Conservation (phyloP, 495 filamentous ascomycete species). For the Chlorociboria aeruginascens region DNA sequence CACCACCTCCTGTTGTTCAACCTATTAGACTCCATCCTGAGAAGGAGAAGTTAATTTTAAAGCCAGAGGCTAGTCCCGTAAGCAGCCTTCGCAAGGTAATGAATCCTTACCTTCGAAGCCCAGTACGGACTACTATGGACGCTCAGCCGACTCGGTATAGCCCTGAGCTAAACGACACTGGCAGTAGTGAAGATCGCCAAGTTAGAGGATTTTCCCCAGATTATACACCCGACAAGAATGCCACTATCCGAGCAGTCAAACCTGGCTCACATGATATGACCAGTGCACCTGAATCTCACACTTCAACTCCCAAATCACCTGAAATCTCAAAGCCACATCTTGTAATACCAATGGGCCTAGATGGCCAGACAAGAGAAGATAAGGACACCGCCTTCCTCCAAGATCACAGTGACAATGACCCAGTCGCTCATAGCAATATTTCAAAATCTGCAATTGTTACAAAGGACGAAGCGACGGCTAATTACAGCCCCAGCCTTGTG, state of each 20-base stretch:
- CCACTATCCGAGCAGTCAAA: slow-evolving; percentile 45
- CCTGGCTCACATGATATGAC: slow-evolving; percentile 18
- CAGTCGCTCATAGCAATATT: slow-evolving; percentile 7
- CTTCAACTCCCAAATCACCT: neutral
- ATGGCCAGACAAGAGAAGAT: slow-evolving; percentile 5
- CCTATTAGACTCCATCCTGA: slow-evolving; percentile 23
- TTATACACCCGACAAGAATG: slow-evolving; percentile 47
- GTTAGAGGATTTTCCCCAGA: slow-evolving; percentile 50
- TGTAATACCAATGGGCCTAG: neutral
- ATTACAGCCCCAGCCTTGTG: neutral
- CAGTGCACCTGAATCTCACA: slow-evolving; percentile 1
- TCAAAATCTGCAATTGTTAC: neutral
- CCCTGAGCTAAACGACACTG: neutral
- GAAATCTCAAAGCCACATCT: neutral
- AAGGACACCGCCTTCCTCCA: slow-evolving; percentile 38
- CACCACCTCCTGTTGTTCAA: slow-evolving; percentile 23
- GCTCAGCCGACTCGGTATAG: slow-evolving; percentile 4
- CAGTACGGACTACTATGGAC: slow-evolving; percentile 19
- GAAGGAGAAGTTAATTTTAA: neutral
- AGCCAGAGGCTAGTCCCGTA: slow-evolving; percentile 47
- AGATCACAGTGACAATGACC: slow-evolving; percentile 40
- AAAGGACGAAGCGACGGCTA: neutral
- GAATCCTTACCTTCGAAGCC: slow-evolving; percentile 60
- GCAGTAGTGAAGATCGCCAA: neutral
- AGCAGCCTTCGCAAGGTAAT: slow-evolving; percentile 83